A percentile compares a stretch with the other conserved stretches of the same genome.
phyloP scores from a whole-genome alignment of 1,284 basidiomycete species.

The Stereum hirsutum region DNA sequence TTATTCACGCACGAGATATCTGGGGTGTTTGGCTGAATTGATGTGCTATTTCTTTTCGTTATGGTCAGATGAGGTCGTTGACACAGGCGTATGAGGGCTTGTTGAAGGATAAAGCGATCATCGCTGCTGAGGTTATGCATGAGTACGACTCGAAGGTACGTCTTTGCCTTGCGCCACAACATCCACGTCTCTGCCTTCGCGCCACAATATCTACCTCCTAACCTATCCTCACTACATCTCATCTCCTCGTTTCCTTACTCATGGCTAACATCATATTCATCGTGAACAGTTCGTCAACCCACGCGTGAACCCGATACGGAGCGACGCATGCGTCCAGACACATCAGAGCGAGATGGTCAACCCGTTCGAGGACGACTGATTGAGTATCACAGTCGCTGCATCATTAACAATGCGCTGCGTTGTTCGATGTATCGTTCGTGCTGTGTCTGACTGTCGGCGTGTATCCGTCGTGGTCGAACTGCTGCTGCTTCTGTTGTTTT shows the following conservation, averaged over 20 bases:
- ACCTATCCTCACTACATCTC: neutral
- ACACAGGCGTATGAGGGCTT: constrained; percentile 50
- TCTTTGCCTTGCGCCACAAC: constrained; percentile 1
- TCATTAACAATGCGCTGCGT: neutral
- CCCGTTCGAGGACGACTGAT: constrained; percentile 1
- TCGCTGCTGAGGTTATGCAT: constrained; percentile 75
- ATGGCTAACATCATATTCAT: too few species aligned
- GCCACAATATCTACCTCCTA: too few species aligned
- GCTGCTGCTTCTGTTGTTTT: neutral
- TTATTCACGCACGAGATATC: constrained; percentile 1
- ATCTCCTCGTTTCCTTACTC: too few species aligned
- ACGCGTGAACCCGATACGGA: constrained; percentile 62
- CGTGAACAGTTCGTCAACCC: constrained; percentile 74
- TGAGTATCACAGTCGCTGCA: too few species aligned
- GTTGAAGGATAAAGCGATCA: constrained; percentile 67
- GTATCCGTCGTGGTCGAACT: neutral
- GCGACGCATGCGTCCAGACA: constrained; percentile 78
- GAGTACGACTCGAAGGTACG: constrained; percentile 77
- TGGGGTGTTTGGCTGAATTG: neutral
- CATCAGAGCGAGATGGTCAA: constrained; percentile 71
- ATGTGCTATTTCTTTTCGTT: neutral
- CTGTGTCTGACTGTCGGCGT: neutral
- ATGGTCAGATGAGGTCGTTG: constrained; percentile 38
- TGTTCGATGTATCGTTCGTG: neutral
- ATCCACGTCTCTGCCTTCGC: neutral